Base-by-base conservation (phyloP, 352 stramenopile species). In the Phytopythium helicoides region DNA sequence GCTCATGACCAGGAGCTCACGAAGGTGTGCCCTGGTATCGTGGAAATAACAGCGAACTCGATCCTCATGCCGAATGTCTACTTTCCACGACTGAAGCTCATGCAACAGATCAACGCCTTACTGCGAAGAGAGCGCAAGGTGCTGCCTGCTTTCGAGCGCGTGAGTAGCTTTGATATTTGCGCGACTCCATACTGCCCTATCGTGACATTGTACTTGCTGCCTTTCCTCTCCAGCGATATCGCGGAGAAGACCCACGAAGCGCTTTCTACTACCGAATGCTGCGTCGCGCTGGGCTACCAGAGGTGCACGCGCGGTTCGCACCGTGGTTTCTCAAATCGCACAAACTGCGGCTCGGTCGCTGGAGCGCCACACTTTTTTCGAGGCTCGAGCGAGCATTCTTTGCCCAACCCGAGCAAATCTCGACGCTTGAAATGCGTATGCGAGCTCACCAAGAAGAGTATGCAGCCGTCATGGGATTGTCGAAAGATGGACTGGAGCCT, bases 231-330 rank as follows among this genome's bases (percentile, higher is more conserved):
- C 42, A 90, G 80, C 75, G 68, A 64, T 73, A 65, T 55, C 79
- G 76, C n/a, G 58, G 81, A 51, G 77, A 91, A 53, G 77, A 89
- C 41, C 71, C 77, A 3, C 75, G 80, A 22, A 86, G 71, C 28
- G 65, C 81, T 23, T 89, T 87, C 44, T 91, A 91, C 60, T 88
- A 87, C 52, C 66, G 70, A 51, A 91, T 91, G 80, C 71, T 91
- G 34, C 80, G 77, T 7, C 80, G 80, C 31, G 67, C 87, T 6
- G 80, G 80, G 3, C 62, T 91, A 6, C 80, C 77, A 3, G 75
- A 87, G 52, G 62, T 88, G 11, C 80, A 91, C 70, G 77, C 80
- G 37, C 80, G 75, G 16, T 91, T 86, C 40, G 80, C 77, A 25
- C 80, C 80, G 28, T 91, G 77, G 80, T 91, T 91, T 50, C 64